Percentiles rank a stretch among this genome's conserved stretches.
Evolutionary conservation across 495 filamentous ascomycete genomes (phyloP).

Genomic region (Tetracladium marchalianum): DNA sequence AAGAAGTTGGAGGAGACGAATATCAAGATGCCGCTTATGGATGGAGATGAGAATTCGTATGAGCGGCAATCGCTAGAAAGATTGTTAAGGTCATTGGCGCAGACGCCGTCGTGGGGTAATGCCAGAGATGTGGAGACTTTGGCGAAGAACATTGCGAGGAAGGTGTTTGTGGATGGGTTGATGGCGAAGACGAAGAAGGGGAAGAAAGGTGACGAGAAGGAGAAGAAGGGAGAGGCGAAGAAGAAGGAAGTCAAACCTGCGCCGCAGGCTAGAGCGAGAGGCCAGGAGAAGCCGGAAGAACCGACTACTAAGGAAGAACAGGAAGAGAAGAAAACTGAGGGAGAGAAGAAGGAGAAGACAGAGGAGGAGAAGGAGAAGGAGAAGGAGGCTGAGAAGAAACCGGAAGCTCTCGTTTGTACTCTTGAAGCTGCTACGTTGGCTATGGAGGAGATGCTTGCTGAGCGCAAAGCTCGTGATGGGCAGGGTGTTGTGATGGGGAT

Average conservation of each 20-base stretch:
- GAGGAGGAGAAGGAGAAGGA: too few relatives aligned
- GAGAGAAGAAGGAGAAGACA: neutral
- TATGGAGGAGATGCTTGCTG: slow-evolving; percentile 5
- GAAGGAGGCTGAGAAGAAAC: too few relatives aligned
- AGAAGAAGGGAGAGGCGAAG: too few relatives aligned
- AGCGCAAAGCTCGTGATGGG: neutral
- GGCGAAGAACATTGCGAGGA: slow-evolving; percentile 31
- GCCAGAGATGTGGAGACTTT: slow-evolving; percentile 53
- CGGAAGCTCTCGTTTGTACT: neutral
- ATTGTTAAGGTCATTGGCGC: slow-evolving; percentile 26
- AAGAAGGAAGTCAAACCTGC: too few relatives aligned
- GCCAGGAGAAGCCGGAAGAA: neutral
- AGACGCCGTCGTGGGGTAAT: slow-evolving; percentile 49
- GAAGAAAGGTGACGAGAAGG: neutral
- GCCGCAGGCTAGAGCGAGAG: too few relatives aligned
- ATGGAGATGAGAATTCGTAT: neutral
- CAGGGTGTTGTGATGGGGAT: too few relatives aligned
- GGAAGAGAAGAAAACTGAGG: neutral
- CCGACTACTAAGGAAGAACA: too few relatives aligned
- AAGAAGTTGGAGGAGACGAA: neutral
- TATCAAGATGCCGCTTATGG: neutral
- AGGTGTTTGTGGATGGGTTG: neutral
- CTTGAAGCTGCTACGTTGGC: neutral
- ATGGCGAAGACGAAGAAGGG: too few relatives aligned
- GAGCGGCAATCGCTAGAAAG: neutral